phyloP scores from a whole-genome alignment of 345 rosid genomes.

The Hevea brasiliensis region DNA sequence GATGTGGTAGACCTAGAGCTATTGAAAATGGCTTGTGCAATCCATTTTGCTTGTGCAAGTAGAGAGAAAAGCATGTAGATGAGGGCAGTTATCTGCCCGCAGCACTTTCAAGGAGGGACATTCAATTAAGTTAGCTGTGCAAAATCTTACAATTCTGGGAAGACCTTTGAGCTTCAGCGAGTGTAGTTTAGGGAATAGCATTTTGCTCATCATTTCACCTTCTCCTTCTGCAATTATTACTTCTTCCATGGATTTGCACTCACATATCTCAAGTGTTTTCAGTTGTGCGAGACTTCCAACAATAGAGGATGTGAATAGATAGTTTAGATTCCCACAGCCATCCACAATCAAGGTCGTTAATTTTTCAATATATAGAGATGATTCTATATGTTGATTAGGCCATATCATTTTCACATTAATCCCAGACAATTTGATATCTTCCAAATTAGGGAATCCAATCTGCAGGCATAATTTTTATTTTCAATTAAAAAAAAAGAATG shows the following conservation, averaged over 20 bases:
- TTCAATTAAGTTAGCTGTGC: neutral
- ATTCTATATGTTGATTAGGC: neutral
- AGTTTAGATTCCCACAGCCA: constrained; percentile 1
- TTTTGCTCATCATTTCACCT: too few species aligned
- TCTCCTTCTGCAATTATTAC: too few species aligned
- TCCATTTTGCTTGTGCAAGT: neutral
- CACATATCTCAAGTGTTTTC: neutral
- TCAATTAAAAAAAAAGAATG: too few species aligned
- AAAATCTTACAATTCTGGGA: too few species aligned
- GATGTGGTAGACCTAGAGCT: constrained; percentile 11
- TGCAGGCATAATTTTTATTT: too few species aligned
- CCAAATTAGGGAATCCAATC: too few species aligned
- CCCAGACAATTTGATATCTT: too few species aligned
- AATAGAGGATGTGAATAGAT: constrained; percentile 10
- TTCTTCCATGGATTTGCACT: too few species aligned
- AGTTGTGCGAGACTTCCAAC: constrained; percentile 4
- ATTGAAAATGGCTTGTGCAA: constrained; percentile 4
- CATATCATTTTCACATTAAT: too few species aligned
- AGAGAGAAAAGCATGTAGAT: too few species aligned
- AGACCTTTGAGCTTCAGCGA: too few species aligned
- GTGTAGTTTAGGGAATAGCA: too few species aligned
- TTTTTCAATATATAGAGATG: neutral
- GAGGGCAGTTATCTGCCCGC: neutral
- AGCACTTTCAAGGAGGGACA: constrained; percentile 1
- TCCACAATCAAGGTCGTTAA: neutral